Base-by-base conservation (phyloP, 768 basidiomycete genomes). In the Russula lepida region DNA sequence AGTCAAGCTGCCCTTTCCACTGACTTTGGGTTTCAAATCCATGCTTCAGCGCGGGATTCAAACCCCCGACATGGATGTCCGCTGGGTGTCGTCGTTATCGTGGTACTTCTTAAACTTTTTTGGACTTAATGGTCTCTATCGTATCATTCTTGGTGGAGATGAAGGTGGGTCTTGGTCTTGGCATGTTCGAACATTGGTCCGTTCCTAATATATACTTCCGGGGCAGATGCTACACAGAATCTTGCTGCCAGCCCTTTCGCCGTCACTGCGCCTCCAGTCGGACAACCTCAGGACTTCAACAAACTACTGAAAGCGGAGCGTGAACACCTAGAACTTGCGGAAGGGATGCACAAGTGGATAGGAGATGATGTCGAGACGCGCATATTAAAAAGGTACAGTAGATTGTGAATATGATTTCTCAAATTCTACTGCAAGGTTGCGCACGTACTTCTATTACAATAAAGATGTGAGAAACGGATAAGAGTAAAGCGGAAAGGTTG, bases 91-190 rank as follows among this genome's bases (percentile, higher is more conserved):
- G 23, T 97, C 97, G 12, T 78, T 98, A 57, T 95, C 92, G 19
- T 98, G 97, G 97, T 99, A 98, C 75, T 98, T 99, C 75, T 84
- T 98, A 69, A 98, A 98, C 78, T 91, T 98, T 75, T 98, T 99
- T 73, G 95, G 95, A 56, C 75, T 99, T 64, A 98, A 98, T 69
- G 95, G 94, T 19, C 74, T 99, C 19, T 99, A 98, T 77, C 89
- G 88, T 52, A 85, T 98, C 62, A 83, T 98, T 61, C 85, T 99
- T 62, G 95, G 94, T 9, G 81, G 81, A 43, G 92, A 95, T 57
- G 93, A 95, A 69, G 81, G 95, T 95, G 65, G 68, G 86, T 75
- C 49, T 56, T 58, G 68, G 86, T 75, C 49, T 56, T 58, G 50
- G 19, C 33, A 53, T 54, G 56, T 17, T 17, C 66, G 59, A 62